These are phyloP conservation scores for Hanseniaspora osmophila DNA, from an alignment of 805 yeast genomes.

Conservation along the genomic window DNA sequence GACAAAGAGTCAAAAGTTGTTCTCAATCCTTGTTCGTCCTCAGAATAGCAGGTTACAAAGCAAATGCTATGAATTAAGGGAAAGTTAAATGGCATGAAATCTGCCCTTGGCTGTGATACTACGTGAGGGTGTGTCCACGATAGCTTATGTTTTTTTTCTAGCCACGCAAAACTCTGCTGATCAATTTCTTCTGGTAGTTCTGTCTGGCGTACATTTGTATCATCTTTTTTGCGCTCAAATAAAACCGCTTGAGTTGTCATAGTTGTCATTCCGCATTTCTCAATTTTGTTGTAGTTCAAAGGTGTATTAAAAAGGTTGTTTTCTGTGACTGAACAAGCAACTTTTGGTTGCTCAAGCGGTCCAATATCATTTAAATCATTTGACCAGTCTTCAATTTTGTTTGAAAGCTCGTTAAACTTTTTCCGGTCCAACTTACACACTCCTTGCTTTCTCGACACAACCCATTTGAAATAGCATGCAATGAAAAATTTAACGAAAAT, in stretches of 20 bases:
- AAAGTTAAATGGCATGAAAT: constrained; percentile 72
- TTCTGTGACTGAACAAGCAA: too few species aligned
- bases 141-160: constrained; percentile 36
- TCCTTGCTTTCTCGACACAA: constrained; percentile 66
- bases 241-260: constrained; percentile 51
- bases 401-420: constrained; percentile 47
- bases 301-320: too few species aligned
- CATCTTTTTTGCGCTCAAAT: background rate
- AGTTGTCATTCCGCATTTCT: constrained; percentile 29
- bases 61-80: constrained; percentile 66
- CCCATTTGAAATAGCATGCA: constrained; percentile 86
- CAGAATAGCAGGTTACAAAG: constrained; percentile 88
- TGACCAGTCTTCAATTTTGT: constrained; percentile 75
- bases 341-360: background rate
- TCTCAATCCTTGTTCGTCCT: constrained; percentile 74
- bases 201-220: background rate
- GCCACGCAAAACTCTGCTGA: background rate
- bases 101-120: constrained; percentile 83
- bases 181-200: background rate
- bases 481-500: constrained; percentile 64
- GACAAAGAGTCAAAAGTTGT: constrained; percentile 84
- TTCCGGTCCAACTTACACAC: constrained; percentile 48
- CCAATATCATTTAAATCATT: constrained; percentile 34
- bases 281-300: constrained; percentile 5
- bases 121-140: constrained; percentile 59